Base-by-base conservation (phyloP, 495 filamentous ascomycete species). In the Penicillium salamii region DNA sequence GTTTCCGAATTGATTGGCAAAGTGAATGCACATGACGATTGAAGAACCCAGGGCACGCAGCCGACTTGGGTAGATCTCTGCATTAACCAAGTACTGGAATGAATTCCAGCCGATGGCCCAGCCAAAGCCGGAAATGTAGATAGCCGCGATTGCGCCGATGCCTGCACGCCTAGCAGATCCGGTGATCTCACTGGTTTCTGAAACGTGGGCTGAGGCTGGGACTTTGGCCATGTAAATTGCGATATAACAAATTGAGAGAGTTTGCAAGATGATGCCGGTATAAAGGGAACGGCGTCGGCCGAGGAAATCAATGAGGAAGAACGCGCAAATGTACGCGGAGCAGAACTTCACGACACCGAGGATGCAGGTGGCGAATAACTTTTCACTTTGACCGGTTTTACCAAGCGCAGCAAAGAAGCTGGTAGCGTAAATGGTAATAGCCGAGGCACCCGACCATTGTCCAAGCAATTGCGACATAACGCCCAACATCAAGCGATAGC, bases 101-200 rank as follows among this genome's bases (percentile, higher is more conserved):
- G 65, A 69, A 46, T 83, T 84, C 80, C 81, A 85, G 19, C 82
- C 81, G 7, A 84, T 57, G 0, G 80, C 78, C 80, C 81, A 86
- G 2, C 43, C 43, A 36, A 46, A 46, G 7, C 43, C 43, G 15
- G 43, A 46, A 18, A 46, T 32, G 23, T 46, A 46, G 14, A 46
- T 46, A 1, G 43, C 43, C 8, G 43, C 43, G 14, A 46, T 21
- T 2, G 43, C 43, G 3, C 31, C 43, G 11, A 46, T 34, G 8
- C 43, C 43, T 1, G 43, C 43, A 5, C 19, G 43, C 23, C 36
- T 46, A 13, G 43, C 43, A 36, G 43, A 46, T 1, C 43, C 43
- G 2, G 43, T 46, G 5, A 46, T 46, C 3, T 21, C 43, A 14
- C 32, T n/a, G 3, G 43, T 34, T n/a, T 46, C 43, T 9, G n/a